Evolutionary conservation across 495 filamentous ascomycete species (phyloP).

Genomic region (Tuber microsphaerosporum): DNA sequence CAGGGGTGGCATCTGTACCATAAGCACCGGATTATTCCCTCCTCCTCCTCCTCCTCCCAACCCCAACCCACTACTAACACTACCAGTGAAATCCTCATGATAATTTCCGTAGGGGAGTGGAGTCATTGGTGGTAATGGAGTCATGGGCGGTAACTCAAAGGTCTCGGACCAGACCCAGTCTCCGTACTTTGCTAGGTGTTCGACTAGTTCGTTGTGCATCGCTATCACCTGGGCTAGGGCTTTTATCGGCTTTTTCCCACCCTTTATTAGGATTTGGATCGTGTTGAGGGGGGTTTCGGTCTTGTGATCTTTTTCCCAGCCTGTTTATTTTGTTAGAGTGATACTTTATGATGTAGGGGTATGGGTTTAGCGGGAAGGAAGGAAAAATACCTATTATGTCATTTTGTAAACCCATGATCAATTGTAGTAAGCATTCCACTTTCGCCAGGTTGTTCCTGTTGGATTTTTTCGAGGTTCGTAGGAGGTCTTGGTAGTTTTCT

Average conservation of each 20-base stretch:
- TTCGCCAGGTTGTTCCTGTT: conserved; percentile 25
- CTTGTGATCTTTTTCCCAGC: conserved; percentile 39
- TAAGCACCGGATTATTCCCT: not conserved
- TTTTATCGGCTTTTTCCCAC: conserved; percentile 13
- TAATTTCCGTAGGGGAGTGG: not conserved
- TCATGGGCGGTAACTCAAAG: conserved; percentile 13
- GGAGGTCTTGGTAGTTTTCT: conserved; percentile 12
- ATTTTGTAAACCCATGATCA: conserved; percentile 39
- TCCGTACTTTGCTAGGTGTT: conserved; percentile 26
- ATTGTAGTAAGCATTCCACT: conserved; percentile 35
- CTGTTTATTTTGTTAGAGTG: conserved; percentile 11
- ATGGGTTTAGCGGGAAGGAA: too few species aligned
- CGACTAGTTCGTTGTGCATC: conserved; percentile 38
- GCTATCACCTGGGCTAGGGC: conserved; percentile 30
- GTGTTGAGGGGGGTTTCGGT: conserved; percentile 31
- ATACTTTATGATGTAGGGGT: not conserved
- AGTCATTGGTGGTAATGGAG: conserved; percentile 6
- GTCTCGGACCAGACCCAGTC: conserved; percentile 30
- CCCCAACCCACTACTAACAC: not conserved
- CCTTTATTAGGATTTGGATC: conserved; percentile 31
- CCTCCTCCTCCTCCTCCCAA: not conserved
- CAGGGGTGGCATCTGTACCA: not conserved
- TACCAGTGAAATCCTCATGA: not conserved
- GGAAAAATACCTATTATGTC: conserved; percentile 37
- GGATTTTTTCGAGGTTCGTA: not conserved